Evolutionary conservation across 441 rosid genomes (phyloP).

Genomic region (Syzygium syzygioides): DNA sequence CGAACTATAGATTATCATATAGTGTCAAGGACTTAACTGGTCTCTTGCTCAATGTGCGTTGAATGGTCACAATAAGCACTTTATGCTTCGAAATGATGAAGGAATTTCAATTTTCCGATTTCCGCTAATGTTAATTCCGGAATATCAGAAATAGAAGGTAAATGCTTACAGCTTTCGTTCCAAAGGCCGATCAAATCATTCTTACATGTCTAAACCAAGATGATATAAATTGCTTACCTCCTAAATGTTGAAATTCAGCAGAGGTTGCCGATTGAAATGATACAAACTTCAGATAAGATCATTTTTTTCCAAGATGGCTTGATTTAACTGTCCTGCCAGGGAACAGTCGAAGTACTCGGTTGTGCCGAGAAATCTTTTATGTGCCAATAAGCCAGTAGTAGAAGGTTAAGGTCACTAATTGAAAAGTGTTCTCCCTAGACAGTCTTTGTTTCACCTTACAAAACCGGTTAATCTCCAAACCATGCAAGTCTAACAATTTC

Average conservation of each 20-base stretch:
- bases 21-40: no score
- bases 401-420: background rate
- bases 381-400: background rate
- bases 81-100: background rate
- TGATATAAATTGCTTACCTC: background rate
- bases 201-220: background rate
- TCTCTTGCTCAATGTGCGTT: background rate
- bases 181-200: background rate
- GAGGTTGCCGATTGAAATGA: background rate
- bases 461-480: background rate
- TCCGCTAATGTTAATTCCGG: background rate
- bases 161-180: background rate
- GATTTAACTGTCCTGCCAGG: background rate
- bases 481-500: background rate
- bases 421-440: background rate
- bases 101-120: background rate
- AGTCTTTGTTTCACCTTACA: background rate
- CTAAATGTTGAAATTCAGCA: background rate
- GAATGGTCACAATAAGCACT: background rate
- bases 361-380: background rate
- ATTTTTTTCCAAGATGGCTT: no score
- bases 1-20: background rate
- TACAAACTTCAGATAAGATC: no score
- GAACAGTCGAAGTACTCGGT: background rate
- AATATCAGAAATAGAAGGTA: background rate